Percentiles rank a stretch among this genome's conserved stretches.
phyloP scores from a whole-genome alignment of 345 rosid genomes.

The Leavenworthia alabamica region DNA sequence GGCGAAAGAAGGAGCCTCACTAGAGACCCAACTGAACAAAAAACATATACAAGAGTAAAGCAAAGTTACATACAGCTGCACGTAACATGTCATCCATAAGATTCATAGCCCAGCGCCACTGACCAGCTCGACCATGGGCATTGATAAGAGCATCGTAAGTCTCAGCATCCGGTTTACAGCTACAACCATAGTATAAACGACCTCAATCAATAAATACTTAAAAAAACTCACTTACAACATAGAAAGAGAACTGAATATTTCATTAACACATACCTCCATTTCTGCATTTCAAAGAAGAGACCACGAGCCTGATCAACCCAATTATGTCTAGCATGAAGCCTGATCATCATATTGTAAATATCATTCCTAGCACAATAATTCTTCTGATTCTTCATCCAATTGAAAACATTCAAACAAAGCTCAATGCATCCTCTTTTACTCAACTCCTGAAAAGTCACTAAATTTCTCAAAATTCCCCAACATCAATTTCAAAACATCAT shows the following conservation, averaged over 20 bases:
- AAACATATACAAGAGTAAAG: conserved; percentile 33
- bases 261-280: conserved; percentile 55
- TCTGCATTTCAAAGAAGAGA: conserved; percentile 91
- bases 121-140: conserved; percentile 85
- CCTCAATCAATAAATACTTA: not conserved
- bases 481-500: not conserved
- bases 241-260: not conserved
- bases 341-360: conserved; percentile 83
- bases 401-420: conserved; percentile 54
- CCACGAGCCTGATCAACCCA: conserved; percentile 82
- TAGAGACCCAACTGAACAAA: conserved; percentile 33
- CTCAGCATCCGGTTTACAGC: conserved; percentile 89
- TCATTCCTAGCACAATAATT: conserved; percentile 76
- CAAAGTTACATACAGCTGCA: conserved; percentile 67
- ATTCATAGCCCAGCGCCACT: conserved; percentile 97
- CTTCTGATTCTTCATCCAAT: conserved; percentile 78
- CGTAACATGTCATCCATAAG: conserved; percentile 83
- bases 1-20: conserved; percentile 33
- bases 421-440: conserved; percentile 69
- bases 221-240: not conserved
- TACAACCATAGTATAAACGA: conserved; percentile 18
- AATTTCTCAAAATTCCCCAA: not conserved
- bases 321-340: conserved; percentile 76
- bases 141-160: conserved; percentile 84
- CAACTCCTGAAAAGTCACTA: conserved; percentile 45